Conservation (phyloP, 2,329 filamentous ascomycete species). For the Chalaropsis thielavioides region DNA sequence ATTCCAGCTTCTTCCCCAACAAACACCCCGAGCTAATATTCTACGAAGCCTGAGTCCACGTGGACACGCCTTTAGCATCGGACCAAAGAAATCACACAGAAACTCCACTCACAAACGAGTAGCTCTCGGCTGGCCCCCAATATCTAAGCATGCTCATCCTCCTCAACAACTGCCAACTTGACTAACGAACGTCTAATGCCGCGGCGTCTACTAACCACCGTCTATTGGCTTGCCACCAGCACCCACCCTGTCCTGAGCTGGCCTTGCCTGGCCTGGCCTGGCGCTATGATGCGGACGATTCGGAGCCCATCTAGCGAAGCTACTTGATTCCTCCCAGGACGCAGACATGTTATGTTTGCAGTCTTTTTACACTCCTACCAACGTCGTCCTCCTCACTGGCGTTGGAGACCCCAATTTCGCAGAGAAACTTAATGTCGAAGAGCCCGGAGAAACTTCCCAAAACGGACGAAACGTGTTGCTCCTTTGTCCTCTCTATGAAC, state of each 20-base stretch:
- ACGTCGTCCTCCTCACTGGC: not conserved
- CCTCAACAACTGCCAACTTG: conserved; percentile 2
- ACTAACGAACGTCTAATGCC: not conserved
- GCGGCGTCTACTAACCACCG: not conserved
- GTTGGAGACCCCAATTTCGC: not conserved
- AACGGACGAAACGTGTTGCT: not conserved
- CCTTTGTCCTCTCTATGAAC: conserved; percentile 1
- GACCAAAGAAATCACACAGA: not conserved
- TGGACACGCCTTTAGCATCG: not conserved
- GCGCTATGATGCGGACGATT: not conserved
- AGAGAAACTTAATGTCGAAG: not conserved
- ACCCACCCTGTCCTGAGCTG: not conserved
- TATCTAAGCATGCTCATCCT: not conserved
- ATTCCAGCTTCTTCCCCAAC: not conserved
- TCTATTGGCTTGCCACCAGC: not conserved
- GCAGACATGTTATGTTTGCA: not conserved
- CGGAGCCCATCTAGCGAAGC: not conserved
- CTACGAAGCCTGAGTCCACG: not conserved
- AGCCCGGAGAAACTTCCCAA: not conserved
- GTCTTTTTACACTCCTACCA: not conserved
- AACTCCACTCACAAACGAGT: not conserved
- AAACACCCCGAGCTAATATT: not conserved
- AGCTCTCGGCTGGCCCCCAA: not conserved
- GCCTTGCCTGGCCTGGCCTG: not conserved
- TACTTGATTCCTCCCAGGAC: not conserved